Base-by-base conservation (phyloP, 345 rosid species). In the Toxicodendron radicans region DNA sequence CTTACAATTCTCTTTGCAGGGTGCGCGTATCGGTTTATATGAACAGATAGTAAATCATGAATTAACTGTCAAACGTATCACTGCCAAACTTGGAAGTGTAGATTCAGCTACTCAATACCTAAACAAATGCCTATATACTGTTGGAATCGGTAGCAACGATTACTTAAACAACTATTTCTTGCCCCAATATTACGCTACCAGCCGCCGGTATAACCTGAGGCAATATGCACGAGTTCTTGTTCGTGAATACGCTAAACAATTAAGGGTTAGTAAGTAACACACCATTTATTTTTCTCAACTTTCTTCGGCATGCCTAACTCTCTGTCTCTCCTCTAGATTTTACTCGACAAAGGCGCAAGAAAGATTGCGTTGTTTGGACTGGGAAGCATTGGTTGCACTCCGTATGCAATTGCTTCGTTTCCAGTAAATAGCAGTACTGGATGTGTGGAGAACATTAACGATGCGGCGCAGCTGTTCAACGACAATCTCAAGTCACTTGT, bases 381-480 rank as follows among this genome's bases (percentile, higher is more conserved):
- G 35, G 95, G 91, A n/a, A 81, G 79, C 21, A 71, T 92, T 5
- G 95, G 95, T 10, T 92, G 97, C 83, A 89, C 84, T 68, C 97
- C 92, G 0, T 84, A 79, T 45, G 82, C 84, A 16, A 52, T 85
- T 2, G 59, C 82, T 0, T 51, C 65, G 5, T 46, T 80, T 3
- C 83, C 82, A 33, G 80, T 71, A 2, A 79, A 85, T 5, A 66
- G 75, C 16, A 27, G 2, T 27, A 45, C 64, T 11, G 13, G 79
- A 6, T 87, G 95, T 63, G 81, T 79, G 0, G 75, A 76, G 6
- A 53, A 73, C 30, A 76, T 88, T 49, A 92, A 86, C 74, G 63
- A 71, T 14, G 90, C 91, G 0, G 82, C 73, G 64, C 82, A 81
- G 49, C 69, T 84, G 57, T 92, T 91, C 79, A 89, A 92, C 61